A percentile compares a stretch with the other conserved stretches of the same genome.
Evolutionary conservation across 768 basidiomycete genomes (phyloP).

Genomic region (Phylloporus sp.): DNA sequence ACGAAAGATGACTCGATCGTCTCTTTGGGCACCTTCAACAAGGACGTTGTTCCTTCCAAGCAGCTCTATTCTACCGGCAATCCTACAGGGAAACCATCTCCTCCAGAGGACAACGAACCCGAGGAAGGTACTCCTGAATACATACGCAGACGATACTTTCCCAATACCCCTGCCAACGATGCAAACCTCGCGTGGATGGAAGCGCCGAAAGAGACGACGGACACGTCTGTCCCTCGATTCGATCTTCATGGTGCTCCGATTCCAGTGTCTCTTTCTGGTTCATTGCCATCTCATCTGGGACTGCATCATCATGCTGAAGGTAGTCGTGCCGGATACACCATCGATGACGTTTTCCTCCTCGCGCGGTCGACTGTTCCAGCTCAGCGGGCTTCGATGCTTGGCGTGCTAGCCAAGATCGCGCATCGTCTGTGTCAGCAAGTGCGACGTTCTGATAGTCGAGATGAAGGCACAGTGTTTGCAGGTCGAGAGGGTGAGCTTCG

Average conservation of each 20-base stretch:
- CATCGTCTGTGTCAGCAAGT: constrained; percentile 27
- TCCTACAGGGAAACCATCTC: not conserved
- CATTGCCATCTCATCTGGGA: constrained; percentile 78
- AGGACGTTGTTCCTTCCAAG: constrained; percentile 10
- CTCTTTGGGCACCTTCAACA: constrained; percentile 38
- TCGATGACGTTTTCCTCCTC: constrained; percentile 79
- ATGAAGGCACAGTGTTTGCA: constrained; percentile 9
- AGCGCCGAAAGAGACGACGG: constrained; percentile 7
- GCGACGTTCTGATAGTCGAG: not conserved
- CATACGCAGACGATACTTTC: constrained; percentile 82
- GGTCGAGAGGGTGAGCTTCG: constrained; percentile 43
- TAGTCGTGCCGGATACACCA: constrained; percentile 77
- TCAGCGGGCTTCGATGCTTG: constrained; percentile 79
- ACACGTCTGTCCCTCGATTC: constrained; percentile 50
- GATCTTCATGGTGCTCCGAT: constrained; percentile 72
- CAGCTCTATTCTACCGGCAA: constrained; percentile 2
- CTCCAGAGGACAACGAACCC: constrained; percentile 25
- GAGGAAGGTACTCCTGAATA: constrained; percentile 78
- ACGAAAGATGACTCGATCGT: constrained; percentile 26
- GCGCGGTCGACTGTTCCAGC: constrained; percentile 77
- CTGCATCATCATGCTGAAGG: constrained; percentile 86
- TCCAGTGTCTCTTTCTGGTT: constrained; percentile 44
- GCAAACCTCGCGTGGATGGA: constrained; percentile 80
- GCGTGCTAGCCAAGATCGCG: constrained; percentile 59
- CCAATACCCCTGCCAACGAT: constrained; percentile 59